phyloP scores from a whole-genome alignment of 192 early-diverging fungal species.

The Backusella psychrophila region DNA sequence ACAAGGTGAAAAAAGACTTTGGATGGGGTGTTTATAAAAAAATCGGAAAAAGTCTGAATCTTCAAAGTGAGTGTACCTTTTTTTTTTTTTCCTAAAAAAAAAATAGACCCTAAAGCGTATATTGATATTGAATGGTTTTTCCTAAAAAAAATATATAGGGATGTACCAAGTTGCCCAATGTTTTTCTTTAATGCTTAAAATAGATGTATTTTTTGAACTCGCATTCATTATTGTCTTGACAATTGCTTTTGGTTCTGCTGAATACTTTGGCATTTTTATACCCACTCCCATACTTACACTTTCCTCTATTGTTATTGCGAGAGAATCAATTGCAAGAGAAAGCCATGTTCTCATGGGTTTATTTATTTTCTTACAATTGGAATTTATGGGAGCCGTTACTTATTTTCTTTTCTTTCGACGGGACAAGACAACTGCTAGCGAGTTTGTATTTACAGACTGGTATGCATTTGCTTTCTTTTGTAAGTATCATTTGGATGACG shows the following conservation, averaged over 20 bases:
- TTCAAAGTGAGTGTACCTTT: background rate
- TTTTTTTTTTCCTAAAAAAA: background rate
- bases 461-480: background rate
- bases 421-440: too few relatives aligned
- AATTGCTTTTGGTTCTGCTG: background rate
- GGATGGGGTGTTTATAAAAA: constrained; percentile 7
- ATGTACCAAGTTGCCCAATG: constrained; percentile 10
- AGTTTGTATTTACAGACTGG: background rate
- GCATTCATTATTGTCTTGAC: background rate
- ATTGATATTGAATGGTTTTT: background rate
- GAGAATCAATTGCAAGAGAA: background rate
- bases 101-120: background rate
- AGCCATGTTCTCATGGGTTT: background rate
- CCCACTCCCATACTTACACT: background rate
- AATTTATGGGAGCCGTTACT: background rate
- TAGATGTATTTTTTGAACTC: constrained; percentile 19
- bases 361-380: background rate
- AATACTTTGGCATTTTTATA: background rate
- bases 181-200: constrained; percentile 14
- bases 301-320: background rate
- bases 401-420: background rate
- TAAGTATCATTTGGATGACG: background rate
- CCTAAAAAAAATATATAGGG: background rate
- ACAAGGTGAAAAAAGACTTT: background rate
- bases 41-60: background rate